Conservation (phyloP, 1,139 yeast genomes). For the Yamadazyma oceani region DNA sequence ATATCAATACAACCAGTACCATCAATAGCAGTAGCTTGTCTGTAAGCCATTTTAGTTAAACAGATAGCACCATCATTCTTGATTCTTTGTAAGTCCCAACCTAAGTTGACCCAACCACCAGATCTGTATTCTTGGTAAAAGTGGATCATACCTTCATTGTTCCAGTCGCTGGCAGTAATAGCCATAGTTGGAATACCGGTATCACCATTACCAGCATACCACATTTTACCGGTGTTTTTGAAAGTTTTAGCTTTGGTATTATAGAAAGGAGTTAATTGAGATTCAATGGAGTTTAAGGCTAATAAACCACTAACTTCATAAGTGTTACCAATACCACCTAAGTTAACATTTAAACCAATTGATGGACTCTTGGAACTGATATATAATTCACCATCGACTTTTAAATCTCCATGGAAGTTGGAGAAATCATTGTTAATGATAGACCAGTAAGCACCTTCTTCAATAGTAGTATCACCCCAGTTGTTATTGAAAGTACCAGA, state of each 20-base stretch:
- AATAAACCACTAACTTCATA: conserved; percentile 18
- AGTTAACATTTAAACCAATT: conserved; percentile 18
- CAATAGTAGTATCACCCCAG: conserved; percentile 27
- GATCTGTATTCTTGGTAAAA: conserved; percentile 16
- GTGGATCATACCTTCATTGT: conserved; percentile 20
- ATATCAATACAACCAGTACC: conserved; percentile 30
- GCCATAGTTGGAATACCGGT: conserved; percentile 17
- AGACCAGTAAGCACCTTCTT: conserved; percentile 34
- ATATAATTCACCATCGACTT: conserved; percentile 19
- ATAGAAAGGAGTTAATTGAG: conserved; percentile 21
- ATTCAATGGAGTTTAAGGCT: conserved; percentile 17
- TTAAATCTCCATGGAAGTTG: conserved; percentile 20
- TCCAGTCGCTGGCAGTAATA: conserved; percentile 18
- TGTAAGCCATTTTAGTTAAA: conserved; percentile 21
- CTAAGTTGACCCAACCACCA: conserved; percentile 18
- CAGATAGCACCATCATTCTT: conserved; percentile 28
- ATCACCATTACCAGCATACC: conserved; percentile 18
- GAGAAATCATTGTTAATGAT: conserved; percentile 29
- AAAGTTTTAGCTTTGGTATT: conserved; percentile 16
- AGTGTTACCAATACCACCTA: conserved; percentile 14
- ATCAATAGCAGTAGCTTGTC: conserved; percentile 21
- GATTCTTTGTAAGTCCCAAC: conserved; percentile 17
- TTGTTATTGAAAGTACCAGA: conserved; percentile 21
- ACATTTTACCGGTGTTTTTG: conserved; percentile 16
- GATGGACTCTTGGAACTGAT: conserved; percentile 16